Evolutionary conservation across 2,329 filamentous ascomycete genomes (phyloP), one percentile per base, ranked within the genome.

Genomic region (Calonectria leucothoes): DNA sequence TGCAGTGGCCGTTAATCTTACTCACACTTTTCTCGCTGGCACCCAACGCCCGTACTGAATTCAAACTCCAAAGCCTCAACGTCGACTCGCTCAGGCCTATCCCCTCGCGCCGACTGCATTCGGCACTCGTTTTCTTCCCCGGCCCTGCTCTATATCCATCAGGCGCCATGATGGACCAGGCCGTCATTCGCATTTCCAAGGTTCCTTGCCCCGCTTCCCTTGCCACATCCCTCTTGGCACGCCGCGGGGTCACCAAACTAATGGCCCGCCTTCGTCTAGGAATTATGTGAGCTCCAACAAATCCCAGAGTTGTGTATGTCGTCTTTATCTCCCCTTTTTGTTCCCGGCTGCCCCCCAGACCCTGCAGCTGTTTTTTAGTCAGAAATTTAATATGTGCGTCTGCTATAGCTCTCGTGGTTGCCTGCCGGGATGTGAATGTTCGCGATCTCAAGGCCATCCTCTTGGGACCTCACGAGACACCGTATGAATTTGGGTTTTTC

Each of bases 401-500:
- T 37, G 51, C 42, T 35, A 33, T 57, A 96, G 95, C 96, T 35
- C 90, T 98, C 75, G 95, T 95, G 14, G 95, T 98, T 63, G 94
- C 94, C 70, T 98, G 94, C 82, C 90, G 94, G 66, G 97, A 98
- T 84, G 90, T 92, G 78, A 95, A 99, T 84, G 94, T 98, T 74
- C 94, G 96, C 69, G 94, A 95, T 82, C 93, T 98, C 64, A 94
- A 92, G 82, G 95, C 96, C 63, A 85, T 98, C 76, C 96, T 98
- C 80, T 92, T 98, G 77, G 97, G 97, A 0, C 96, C 97, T 29
- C 95, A 96, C 76, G 96, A 97, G 79, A 98, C 96, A 0, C 96
- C 96, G 0, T 99, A 99, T 84, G 96, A 98, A 84, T 98, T 97
- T 82, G 97, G 97, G 4, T 98, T 98, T 86, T 98, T 98, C 82